phyloP scores from a whole-genome alignment of 768 basidiomycete species.

The Sporobolomyces phaffii region DNA sequence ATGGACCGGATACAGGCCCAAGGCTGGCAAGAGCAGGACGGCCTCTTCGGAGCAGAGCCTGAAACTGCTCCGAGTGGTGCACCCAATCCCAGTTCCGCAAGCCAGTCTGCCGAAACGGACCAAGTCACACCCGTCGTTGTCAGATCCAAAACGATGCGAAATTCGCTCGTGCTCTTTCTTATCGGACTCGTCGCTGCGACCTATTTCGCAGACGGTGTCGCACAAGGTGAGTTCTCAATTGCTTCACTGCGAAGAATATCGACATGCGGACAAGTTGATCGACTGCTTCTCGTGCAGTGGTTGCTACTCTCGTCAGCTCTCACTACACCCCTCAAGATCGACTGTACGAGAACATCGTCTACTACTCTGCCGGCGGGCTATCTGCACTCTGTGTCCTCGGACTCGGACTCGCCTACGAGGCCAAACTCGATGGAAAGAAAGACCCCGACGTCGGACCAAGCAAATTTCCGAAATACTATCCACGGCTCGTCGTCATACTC shows the following conservation, averaged over 20 bases:
- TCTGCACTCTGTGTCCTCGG: constrained; percentile 43
- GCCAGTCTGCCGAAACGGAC: constrained; percentile 2
- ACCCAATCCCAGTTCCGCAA: no score
- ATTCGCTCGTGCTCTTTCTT: constrained; percentile 60
- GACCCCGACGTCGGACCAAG: constrained; percentile 62
- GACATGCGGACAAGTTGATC: constrained; percentile 32
- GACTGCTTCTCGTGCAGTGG: background rate
- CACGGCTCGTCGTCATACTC: constrained; percentile 50
- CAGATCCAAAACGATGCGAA: constrained; percentile 5
- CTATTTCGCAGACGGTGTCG: constrained; percentile 69
- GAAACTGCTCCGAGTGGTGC: no score
- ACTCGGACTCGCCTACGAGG: constrained; percentile 62
- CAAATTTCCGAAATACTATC: constrained; percentile 50
- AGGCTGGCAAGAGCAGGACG: constrained; percentile 22
- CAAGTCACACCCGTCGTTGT: constrained; percentile 31
- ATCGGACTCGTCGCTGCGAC: constrained; percentile 65
- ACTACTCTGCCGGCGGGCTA: constrained; percentile 78
- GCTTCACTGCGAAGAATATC: no score
- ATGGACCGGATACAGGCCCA: constrained; percentile 21
- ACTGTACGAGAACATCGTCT: constrained; percentile 86
- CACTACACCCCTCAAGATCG: constrained; percentile 66
- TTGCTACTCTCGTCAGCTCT: constrained; percentile 27
- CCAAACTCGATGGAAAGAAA: constrained; percentile 65
- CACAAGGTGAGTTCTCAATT: constrained; percentile 52
- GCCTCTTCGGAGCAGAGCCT: constrained; percentile 1